Evolutionary conservation across 768 basidiomycete species (phyloP).

Genomic region (Cystofilobasidium capitatum): DNA sequence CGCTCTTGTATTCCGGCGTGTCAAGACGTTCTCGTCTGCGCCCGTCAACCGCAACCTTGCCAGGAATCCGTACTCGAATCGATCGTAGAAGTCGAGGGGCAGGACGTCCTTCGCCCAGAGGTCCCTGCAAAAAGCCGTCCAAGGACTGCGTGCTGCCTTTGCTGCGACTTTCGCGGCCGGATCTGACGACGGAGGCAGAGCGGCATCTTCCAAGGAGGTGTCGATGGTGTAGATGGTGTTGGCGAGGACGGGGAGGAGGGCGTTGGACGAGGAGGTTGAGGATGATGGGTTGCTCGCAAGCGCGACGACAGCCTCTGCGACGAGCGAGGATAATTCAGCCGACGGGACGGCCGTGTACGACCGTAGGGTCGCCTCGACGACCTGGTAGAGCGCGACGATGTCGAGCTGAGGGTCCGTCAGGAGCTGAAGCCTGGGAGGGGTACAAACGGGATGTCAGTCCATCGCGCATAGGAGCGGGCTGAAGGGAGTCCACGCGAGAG

Average conservation of each 20-base stretch:
- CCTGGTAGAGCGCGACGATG: not conserved
- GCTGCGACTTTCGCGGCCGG: not conserved
- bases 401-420: not conserved
- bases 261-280: not conserved
- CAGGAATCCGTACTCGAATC: constrained; percentile 18
- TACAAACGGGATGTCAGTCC: not conserved
- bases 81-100: not conserved
- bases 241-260: not conserved
- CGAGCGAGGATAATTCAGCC: constrained; percentile 4
- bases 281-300: not conserved
- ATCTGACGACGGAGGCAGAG: not conserved
- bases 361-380: not conserved
- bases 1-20: not conserved
- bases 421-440: not conserved
- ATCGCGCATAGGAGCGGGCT: not conserved
- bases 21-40: constrained; percentile 3
- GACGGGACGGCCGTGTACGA: not conserved
- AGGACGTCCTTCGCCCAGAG: constrained; percentile 5
- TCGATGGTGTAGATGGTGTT: constrained; percentile 1
- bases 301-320: constrained; percentile 1
- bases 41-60: constrained; percentile 5
- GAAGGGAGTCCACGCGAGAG: not conserved
- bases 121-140: constrained; percentile 14
- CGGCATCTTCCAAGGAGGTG: not conserved
- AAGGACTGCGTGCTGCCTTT: not conserved